Conservation (phyloP, 2,329 filamentous ascomycete genomes). For the Gaeumannomyces tritici region DNA sequence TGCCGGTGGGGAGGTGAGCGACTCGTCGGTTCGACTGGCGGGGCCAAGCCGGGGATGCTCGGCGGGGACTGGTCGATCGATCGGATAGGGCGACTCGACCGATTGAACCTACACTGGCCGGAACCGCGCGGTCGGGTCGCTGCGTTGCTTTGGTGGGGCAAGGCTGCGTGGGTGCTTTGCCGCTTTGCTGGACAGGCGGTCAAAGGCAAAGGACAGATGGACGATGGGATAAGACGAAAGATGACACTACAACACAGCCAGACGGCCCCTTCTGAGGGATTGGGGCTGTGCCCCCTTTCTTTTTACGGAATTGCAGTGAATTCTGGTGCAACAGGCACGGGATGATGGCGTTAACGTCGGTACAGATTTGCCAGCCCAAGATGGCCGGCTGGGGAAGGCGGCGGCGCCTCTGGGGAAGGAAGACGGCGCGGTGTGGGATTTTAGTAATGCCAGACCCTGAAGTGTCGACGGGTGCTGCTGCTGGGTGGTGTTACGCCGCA, state of each 20-base stretch:
- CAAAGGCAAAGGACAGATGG: background rate
- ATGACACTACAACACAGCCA: background rate
- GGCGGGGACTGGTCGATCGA: background rate
- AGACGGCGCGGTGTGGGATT: background rate
- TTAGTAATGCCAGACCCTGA: background rate
- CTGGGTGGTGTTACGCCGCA: too few relatives aligned
- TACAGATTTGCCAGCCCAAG: background rate
- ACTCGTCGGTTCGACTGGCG: background rate
- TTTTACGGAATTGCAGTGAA: slow-evolving; percentile 26
- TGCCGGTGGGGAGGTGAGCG: background rate
- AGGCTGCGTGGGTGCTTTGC: background rate
- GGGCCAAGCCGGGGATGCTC: background rate
- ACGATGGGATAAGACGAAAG: background rate
- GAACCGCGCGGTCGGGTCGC: too few relatives aligned
- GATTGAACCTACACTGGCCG: background rate
- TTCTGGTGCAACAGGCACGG: slow-evolving; percentile 26
- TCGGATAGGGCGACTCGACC: too few relatives aligned
- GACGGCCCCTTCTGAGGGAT: background rate
- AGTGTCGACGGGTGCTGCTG: too few relatives aligned
- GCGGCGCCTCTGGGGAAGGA: background rate
- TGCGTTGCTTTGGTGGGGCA: background rate
- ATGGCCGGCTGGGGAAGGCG: background rate
- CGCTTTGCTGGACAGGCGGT: background rate
- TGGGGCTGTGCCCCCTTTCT: background rate
- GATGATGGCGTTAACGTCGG: slow-evolving; percentile 25